Conservation (phyloP, 140 eudicot genomes). For the Anethum foeniculum region DNA sequence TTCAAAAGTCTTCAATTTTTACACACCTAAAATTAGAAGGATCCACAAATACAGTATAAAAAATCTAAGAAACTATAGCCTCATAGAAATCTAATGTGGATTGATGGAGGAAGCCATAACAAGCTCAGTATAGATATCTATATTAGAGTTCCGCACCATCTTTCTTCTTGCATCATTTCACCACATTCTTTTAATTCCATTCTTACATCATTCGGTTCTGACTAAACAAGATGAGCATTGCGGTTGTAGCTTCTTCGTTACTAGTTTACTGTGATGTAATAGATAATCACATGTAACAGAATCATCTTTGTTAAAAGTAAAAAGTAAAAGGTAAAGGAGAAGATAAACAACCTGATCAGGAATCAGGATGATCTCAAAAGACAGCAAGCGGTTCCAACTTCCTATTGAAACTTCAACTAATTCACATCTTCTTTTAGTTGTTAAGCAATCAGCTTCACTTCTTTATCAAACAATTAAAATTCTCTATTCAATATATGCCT, state of each 20-base stretch:
- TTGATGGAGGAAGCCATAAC: too few relatives aligned
- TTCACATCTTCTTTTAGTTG: slow-evolving; percentile 3
- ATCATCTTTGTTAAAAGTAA: slow-evolving; percentile 37
- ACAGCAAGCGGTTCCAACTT: slow-evolving; percentile 20
- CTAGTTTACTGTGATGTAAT: not conserved
- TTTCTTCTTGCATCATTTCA: not conserved
- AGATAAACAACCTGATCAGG: slow-evolving; percentile 14
- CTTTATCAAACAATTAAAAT: slow-evolving; percentile 10
- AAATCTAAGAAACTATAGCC: too few relatives aligned
- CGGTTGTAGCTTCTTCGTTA: not conserved
- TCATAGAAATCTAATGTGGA: too few relatives aligned
- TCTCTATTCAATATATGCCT: slow-evolving; percentile 1
- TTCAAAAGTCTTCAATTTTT: too few relatives aligned
- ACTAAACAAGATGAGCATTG: not conserved
- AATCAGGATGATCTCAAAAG: slow-evolving; percentile 8
- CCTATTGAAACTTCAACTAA: not conserved
- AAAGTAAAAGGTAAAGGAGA: slow-evolving; percentile 31
- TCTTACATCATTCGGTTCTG: not conserved
- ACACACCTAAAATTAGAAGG: too few relatives aligned
- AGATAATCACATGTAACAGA: slow-evolving; percentile 31
- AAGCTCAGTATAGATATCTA: too few relatives aligned
- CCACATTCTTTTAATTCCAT: not conserved
- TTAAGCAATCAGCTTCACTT: slow-evolving; percentile 24
- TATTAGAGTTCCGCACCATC: too few relatives aligned
- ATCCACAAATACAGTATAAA: too few relatives aligned